phyloP scores from a whole-genome alignment of 2,329 filamentous ascomycete genomes.

The Microsporum canis region DNA sequence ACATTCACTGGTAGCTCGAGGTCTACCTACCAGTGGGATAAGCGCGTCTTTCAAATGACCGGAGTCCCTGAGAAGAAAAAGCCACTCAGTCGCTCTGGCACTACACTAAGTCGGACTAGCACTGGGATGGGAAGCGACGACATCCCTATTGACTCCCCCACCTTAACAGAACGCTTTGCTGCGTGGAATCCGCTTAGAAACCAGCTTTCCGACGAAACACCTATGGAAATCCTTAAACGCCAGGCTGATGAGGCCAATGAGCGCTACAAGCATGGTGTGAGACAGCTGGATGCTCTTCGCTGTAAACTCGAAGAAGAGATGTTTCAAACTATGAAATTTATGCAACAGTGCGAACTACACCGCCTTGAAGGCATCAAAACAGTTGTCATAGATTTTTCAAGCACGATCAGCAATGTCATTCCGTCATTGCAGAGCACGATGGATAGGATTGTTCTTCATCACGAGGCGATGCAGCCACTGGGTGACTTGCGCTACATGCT shows the following conservation, averaged over 20 bases:
- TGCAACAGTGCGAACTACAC: slow-evolving; percentile 94
- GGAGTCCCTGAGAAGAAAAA: slow-evolving; percentile 83
- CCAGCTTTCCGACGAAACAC: slow-evolving; percentile 84
- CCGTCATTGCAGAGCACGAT: slow-evolving; percentile 90
- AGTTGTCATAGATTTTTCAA: slow-evolving; percentile 93
- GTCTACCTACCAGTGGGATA: slow-evolving; percentile 95
- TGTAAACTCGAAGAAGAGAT: slow-evolving; percentile 96
- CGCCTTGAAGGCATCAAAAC: slow-evolving; percentile 96
- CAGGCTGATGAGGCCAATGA: slow-evolving; percentile 88
- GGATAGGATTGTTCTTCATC: slow-evolving; percentile 97
- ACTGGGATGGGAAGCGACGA: slow-evolving; percentile 48
- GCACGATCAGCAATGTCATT: slow-evolving; percentile 94
- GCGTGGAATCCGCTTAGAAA: slow-evolving; percentile 92
- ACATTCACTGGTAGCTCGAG: slow-evolving; percentile 95
- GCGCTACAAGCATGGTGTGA: slow-evolving; percentile 77
- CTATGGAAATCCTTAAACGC: slow-evolving; percentile 69
- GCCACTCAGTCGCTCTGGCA: slow-evolving; percentile 32
- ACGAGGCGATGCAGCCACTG: slow-evolving; percentile 91
- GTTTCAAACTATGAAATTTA: slow-evolving; percentile 81
- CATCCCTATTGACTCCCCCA: slow-evolving; percentile 60
- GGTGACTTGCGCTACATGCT: slow-evolving; percentile 86
- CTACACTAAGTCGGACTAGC: slow-evolving; percentile 57
- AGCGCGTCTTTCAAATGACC: slow-evolving; percentile 77
- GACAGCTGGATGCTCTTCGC: slow-evolving; percentile 76
- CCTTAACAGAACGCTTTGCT: slow-evolving; percentile 77